A percentile compares a stretch with the other conserved stretches of the same genome.
phyloP scores from a whole-genome alignment of 331 rosid species.

The Erythrophleum ivorense region DNA sequence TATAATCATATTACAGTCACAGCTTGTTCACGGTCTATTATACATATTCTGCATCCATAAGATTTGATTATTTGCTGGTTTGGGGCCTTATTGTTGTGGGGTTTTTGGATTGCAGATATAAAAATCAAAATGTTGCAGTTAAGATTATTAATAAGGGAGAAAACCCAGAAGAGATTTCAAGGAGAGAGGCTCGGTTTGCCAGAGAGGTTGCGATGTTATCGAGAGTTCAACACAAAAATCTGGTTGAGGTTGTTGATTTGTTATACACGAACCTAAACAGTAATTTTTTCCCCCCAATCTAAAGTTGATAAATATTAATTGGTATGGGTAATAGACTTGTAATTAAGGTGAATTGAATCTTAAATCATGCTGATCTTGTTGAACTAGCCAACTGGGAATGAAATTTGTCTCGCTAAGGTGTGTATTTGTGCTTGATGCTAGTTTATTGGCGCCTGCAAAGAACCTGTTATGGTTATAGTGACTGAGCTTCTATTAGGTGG shows the following conservation, averaged over 20 bases:
- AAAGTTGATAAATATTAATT: conserved; percentile 11
- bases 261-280: conserved; percentile 4
- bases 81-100: conserved; percentile 30
- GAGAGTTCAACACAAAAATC: conserved; percentile 88
- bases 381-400: background rate
- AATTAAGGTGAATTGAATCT: conserved; percentile 18
- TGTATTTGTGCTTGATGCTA: conserved; percentile 45
- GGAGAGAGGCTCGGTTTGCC: conserved; percentile 80
- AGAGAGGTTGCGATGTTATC: conserved; percentile 94
- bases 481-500: conserved; percentile 92
- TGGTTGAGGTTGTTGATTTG: conserved; percentile 72
- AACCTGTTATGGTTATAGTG: conserved; percentile 94
- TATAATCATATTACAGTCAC: background rate
- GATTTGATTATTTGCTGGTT: conserved; percentile 20
- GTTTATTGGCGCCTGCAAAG: conserved; percentile 98
- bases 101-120: conserved; percentile 62
- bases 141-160: conserved; percentile 83
- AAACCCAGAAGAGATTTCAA: conserved; percentile 79
- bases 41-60: conserved; percentile 1
- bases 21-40: conserved; percentile 1
- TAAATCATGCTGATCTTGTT: conserved; percentile 18
- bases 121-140: conserved; percentile 82
- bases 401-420: conserved; percentile 30
- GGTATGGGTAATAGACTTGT: conserved; percentile 15
- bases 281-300: background rate